Conservation (phyloP, 2,329 filamentous ascomycete species). For the Aspergillus neotritici region DNA sequence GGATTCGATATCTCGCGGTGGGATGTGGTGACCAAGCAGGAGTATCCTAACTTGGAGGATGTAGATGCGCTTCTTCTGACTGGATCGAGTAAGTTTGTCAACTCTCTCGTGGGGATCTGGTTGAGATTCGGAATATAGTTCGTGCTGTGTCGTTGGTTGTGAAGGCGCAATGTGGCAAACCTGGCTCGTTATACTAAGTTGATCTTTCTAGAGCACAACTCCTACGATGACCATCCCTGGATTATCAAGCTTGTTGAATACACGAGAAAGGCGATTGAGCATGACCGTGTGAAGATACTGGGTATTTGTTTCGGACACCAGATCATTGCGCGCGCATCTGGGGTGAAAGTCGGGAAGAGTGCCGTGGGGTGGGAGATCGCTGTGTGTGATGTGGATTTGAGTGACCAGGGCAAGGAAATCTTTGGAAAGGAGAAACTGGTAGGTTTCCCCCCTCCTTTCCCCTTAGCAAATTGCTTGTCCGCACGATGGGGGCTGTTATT, state of each 20-base stretch:
- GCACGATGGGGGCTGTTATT: no score
- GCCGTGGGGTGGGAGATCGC: conserved; percentile 75
- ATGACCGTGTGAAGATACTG: conserved; percentile 62
- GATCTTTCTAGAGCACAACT: conserved; percentile 56
- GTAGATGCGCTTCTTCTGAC: conserved; percentile 80
- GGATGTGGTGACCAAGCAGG: conserved; percentile 62
- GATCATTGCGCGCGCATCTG: conserved; percentile 70
- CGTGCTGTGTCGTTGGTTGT: no score
- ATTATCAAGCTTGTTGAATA: conserved; percentile 69
- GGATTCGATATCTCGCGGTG: conserved; percentile 58
- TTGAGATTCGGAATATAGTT: no score
- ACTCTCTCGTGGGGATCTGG: background rate
- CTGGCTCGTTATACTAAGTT: background rate
- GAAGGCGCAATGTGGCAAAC: background rate
- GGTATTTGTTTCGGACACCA: conserved; percentile 87
- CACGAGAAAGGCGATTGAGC: conserved; percentile 54
- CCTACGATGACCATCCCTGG: conserved; percentile 70
- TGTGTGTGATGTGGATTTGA: conserved; percentile 64
- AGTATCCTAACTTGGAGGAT: conserved; percentile 66
- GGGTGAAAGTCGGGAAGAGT: conserved; percentile 60
- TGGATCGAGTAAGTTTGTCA: conserved; percentile 54
- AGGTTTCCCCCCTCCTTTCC: conserved; percentile 20
- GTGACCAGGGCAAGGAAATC: conserved; percentile 62
- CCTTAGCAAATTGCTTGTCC: background rate
- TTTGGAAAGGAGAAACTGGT: conserved; percentile 63